A percentile compares a stretch with the other conserved stretches of the same genome.
phyloP scores from a whole-genome alignment of 257 asterid genomes.

The Rauvolfia tetraphylla region DNA sequence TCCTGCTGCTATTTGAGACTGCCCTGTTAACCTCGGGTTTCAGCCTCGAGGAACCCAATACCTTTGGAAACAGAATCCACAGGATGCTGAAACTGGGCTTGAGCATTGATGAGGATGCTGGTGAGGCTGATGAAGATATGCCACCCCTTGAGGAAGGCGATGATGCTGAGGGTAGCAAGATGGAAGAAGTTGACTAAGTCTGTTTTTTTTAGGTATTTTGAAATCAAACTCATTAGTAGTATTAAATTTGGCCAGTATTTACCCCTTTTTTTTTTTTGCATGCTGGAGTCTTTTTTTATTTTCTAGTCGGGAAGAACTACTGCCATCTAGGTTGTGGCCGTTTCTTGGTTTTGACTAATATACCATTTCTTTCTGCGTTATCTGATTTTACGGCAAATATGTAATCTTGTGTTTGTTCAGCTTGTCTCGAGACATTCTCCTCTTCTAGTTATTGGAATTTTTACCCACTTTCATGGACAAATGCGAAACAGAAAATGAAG shows the following conservation, averaged over 20 bases:
- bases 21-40: conserved; percentile 54
- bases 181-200: conserved; percentile 60
- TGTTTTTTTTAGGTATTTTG: not conserved
- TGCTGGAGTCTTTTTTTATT: not conserved
- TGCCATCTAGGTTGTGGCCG: no score
- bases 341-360: not conserved
- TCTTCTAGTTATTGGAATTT: no score
- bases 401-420: no score
- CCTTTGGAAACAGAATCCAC: conserved; percentile 58
- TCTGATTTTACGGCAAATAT: no score
- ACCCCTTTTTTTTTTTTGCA: conserved; percentile 1
- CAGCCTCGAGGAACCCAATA: conserved; percentile 59
- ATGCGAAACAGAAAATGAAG: no score
- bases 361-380: no score
- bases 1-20: conserved; percentile 54
- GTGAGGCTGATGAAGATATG: conserved; percentile 48
- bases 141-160: conserved; percentile 47
- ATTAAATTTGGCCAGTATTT: no score
- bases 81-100: conserved; percentile 56
- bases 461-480: no score
- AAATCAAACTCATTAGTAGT: not conserved
- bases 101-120: conserved; percentile 57
- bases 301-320: no score
- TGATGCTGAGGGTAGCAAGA: conserved; percentile 66
- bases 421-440: no score